Evolutionary conservation across 768 basidiomycete genomes (phyloP).

Genomic region (Dioszegia hungarica): DNA sequence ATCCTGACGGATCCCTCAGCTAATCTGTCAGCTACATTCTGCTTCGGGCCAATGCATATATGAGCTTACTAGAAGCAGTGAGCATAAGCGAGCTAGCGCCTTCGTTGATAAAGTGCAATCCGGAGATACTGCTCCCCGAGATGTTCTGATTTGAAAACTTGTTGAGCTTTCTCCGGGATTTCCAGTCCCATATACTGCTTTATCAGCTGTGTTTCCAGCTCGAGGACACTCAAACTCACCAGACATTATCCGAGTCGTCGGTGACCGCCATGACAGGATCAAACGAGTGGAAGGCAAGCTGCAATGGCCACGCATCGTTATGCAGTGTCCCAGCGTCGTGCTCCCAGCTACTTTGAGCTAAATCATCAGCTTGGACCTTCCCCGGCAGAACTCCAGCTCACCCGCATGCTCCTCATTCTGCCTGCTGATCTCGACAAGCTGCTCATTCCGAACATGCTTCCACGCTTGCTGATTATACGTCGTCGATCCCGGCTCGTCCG

Average conservation of each 20-base stretch:
- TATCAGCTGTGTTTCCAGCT: not conserved
- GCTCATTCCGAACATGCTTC: conserved; percentile 85
- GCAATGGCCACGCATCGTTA: conserved; percentile 49
- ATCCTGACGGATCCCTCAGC: conserved; percentile 89
- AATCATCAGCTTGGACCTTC: conserved; percentile 1
- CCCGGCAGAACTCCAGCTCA: conserved; percentile 48
- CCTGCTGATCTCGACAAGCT: conserved; percentile 64
- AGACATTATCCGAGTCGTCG: conserved; percentile 79
- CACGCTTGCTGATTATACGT: conserved; percentile 94
- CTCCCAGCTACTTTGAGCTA: conserved; percentile 49
- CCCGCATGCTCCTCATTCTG: conserved; percentile 70
- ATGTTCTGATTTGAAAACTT: conserved; percentile 87
- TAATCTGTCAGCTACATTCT: conserved; percentile 43
- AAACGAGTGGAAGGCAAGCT: conserved; percentile 84
- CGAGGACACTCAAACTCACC: conserved; percentile 52
- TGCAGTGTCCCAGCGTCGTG: conserved; percentile 46
- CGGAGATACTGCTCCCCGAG: conserved; percentile 73
- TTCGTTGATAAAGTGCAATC: conserved; percentile 88
- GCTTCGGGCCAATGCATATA: not conserved
- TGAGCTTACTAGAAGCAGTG: conserved; percentile 68
- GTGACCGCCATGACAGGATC: conserved; percentile 82
- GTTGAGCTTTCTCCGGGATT: conserved; percentile 67
- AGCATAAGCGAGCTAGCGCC: conserved; percentile 86
- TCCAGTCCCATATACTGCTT: conserved; percentile 90
- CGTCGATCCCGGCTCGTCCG: conserved; percentile 89